phyloP scores from a whole-genome alignment of 305 asterid species.

The Nicotiana rustica region DNA sequence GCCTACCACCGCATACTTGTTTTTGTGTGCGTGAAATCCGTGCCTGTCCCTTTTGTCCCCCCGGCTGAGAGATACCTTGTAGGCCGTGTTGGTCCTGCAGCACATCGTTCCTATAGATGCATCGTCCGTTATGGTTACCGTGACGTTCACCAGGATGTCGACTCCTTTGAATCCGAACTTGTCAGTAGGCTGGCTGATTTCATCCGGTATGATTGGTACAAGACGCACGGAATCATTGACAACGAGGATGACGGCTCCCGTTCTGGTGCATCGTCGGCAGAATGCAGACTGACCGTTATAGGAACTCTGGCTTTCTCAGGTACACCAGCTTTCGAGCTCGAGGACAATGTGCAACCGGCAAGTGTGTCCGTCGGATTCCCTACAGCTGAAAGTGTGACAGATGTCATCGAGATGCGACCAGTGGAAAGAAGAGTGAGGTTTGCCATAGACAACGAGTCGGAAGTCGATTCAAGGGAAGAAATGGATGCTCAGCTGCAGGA shows the following conservation, averaged over 20 bases:
- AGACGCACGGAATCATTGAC: conserved; percentile 47
- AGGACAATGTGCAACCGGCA: conserved; percentile 61
- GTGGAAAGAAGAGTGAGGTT: conserved; percentile 63
- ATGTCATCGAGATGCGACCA: conserved; percentile 60
- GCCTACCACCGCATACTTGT: conserved; percentile 92
- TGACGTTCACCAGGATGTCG: conserved; percentile 92
- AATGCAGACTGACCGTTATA: conserved; percentile 73
- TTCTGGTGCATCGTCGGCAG: conserved; percentile 63
- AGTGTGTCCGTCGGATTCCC: conserved; percentile 72
- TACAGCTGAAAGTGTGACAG: conserved; percentile 56
- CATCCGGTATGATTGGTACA: conserved; percentile 79
- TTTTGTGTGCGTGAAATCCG: conserved; percentile 87
- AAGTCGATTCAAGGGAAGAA: conserved; percentile 42
- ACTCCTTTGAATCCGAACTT: conserved; percentile 85
- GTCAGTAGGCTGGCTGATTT: conserved; percentile 67
- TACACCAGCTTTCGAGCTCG: conserved; percentile 61
- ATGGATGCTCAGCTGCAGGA: conserved; percentile 56
- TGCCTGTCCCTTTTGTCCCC: conserved; percentile 88
- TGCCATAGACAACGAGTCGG: conserved; percentile 53
- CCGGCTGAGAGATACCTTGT: conserved; percentile 85
- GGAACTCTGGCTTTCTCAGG: conserved; percentile 61
- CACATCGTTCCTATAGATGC: conserved; percentile 90
- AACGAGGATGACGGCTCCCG: conserved; percentile 54
- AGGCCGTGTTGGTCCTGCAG: conserved; percentile 90
- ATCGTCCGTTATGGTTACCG: conserved; percentile 94